phyloP scores from a whole-genome alignment of 2,329 filamentous ascomycete genomes.

The Nothopassalora personata region DNA sequence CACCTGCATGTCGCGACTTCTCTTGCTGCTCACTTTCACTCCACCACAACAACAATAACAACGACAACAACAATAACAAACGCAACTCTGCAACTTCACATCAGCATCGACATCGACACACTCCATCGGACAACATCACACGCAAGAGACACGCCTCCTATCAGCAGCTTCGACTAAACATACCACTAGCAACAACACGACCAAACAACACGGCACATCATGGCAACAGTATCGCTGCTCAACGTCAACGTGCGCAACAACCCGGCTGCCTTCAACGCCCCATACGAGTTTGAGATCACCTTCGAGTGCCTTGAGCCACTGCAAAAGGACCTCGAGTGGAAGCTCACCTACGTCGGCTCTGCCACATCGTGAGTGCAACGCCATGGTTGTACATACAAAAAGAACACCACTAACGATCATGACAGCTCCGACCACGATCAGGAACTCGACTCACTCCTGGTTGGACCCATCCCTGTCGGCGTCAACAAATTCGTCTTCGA shows the following conservation, averaged over 20 bases:
- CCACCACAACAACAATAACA: background rate
- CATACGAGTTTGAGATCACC: slow-evolving; percentile 97
- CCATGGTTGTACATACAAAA: background rate
- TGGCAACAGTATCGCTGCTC: slow-evolving; percentile 95
- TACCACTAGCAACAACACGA: background rate
- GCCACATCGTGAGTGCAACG: slow-evolving; percentile 74
- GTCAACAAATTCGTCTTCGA: slow-evolving; percentile 99
- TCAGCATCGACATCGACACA: background rate
- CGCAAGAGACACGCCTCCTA: background rate
- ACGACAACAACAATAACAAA: background rate
- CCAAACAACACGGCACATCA: slow-evolving; percentile 41
- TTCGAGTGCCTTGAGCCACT: slow-evolving; percentile 95
- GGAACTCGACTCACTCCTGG: slow-evolving; percentile 92
- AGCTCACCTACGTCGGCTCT: slow-evolving; percentile 96
- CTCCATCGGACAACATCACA: background rate
- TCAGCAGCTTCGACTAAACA: background rate
- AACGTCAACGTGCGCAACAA: slow-evolving; percentile 97
- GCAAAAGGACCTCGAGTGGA: slow-evolving; percentile 98
- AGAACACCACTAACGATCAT: background rate
- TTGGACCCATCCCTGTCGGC: slow-evolving; percentile 93
- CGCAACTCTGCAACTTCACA: background rate
- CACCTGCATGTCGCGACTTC: background rate
- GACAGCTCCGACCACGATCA: slow-evolving; percentile 84
- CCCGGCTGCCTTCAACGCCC: slow-evolving; percentile 84
- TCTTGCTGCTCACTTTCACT: background rate